phyloP scores from a whole-genome alignment of 1,284 basidiomycete species.

The Apiotrichum brassicae region DNA sequence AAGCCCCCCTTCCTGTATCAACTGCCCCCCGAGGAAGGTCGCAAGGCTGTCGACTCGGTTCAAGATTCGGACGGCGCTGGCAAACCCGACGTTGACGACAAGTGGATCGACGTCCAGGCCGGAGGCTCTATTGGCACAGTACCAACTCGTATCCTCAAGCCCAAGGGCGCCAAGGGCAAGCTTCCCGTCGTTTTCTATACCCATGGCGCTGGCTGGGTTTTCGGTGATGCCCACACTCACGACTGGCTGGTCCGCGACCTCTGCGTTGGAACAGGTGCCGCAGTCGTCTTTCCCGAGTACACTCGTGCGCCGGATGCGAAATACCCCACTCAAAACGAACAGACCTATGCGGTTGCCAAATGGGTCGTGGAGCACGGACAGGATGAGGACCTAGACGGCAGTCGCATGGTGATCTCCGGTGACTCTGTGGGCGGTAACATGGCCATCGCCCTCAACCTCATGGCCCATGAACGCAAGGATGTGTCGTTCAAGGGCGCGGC shows the following conservation, averaged over 20 bases:
- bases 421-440: conserved; percentile 16
- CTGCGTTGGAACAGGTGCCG: conserved; percentile 10
- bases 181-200: conserved; percentile 16
- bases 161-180: conserved; percentile 6
- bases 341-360: conserved; percentile 11
- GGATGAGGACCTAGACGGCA: conserved; percentile 7
- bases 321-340: conserved; percentile 14
- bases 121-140: not conserved
- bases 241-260: conserved; percentile 14
- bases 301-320: conserved; percentile 8
- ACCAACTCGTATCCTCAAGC: conserved; percentile 8
- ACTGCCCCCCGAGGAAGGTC: conserved; percentile 12
- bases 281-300: conserved; percentile 17
- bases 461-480: conserved; percentile 6
- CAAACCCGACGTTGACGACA: conserved; percentile 15
- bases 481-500: conserved; percentile 5
- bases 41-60: conserved; percentile 9
- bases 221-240: conserved; percentile 16
- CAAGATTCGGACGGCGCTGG: not conserved
- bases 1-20: conserved; percentile 12
- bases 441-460: conserved; percentile 10
- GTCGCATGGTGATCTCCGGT: conserved; percentile 10
- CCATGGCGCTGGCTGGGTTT: conserved; percentile 17
- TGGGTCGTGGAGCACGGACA: conserved; percentile 12
- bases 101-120: conserved; percentile 14